These are phyloP conservation scores for Neolentinus lepideus DNA, from an alignment of 1,284 basidiomycete genomes.

Conservation along the genomic window DNA sequence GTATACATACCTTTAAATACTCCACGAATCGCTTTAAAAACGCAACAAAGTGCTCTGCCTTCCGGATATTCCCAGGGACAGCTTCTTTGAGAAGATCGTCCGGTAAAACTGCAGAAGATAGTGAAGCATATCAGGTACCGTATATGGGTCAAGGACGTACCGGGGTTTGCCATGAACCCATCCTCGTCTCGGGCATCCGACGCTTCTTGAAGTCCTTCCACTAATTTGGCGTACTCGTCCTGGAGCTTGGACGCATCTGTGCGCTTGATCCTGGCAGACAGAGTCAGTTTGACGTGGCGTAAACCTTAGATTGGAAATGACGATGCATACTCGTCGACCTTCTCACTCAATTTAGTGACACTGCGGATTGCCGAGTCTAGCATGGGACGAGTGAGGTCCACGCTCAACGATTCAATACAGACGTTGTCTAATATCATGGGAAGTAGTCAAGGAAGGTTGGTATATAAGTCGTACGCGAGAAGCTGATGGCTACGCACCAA, in stretches of 20 bases:
- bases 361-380: conserved; percentile 92
- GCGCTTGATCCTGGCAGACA: conserved; percentile 75
- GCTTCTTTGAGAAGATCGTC: conserved; percentile 95
- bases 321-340: conserved; percentile 78
- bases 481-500: conserved; percentile 50
- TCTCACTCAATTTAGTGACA: conserved; percentile 82
- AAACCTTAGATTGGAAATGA: conserved; percentile 1
- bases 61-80: conserved; percentile 95
- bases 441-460: not conserved
- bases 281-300: conserved; percentile 2
- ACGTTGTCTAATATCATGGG: conserved; percentile 73
- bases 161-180: conserved; percentile 84
- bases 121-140: not conserved
- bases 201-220: conserved; percentile 88
- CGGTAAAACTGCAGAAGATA: conserved; percentile 63
- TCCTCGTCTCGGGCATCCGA: conserved; percentile 67
- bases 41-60: conserved; percentile 98
- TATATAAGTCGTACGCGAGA: not conserved
- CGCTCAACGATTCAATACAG: conserved; percentile 97
- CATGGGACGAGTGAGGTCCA: conserved; percentile 98
- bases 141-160: conserved; percentile 33
- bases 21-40: conserved; percentile 98
- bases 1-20: conserved; percentile 79
- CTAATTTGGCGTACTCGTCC: conserved; percentile 95
- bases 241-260: conserved; percentile 93